Percentiles rank a stretch among this genome's conserved stretches.
These are phyloP conservation scores for Blumeria hordei DNA, from an alignment of 2,329 filamentous ascomycete species.

Conservation along the genomic window DNA sequence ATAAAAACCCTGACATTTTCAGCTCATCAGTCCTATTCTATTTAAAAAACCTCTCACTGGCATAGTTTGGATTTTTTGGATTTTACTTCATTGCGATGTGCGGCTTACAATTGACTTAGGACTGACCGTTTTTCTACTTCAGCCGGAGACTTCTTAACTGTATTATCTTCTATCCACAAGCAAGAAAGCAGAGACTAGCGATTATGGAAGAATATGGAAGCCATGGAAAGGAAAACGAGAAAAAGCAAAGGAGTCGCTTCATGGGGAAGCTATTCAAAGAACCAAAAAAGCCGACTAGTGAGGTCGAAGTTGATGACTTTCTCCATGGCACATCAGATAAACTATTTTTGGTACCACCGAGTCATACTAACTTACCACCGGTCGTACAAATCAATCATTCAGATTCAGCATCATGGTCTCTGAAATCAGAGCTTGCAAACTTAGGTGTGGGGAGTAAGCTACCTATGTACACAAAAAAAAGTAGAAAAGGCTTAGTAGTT, in stretches of 20 bases:
- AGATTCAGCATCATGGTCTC: constrained; percentile 25
- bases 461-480: constrained; percentile 18
- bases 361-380: constrained; percentile 6
- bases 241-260: constrained; percentile 20
- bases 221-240: constrained; percentile 11
- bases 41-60: not conserved
- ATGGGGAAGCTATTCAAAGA: constrained; percentile 27
- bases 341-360: constrained; percentile 26
- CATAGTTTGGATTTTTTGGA: not conserved
- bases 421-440: constrained; percentile 18
- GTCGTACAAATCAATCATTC: constrained; percentile 21
- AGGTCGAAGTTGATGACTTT: constrained; percentile 31
- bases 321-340: constrained; percentile 30
- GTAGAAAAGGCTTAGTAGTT: constrained; percentile 46
- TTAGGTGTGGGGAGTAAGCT: constrained; percentile 5
- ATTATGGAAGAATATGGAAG: constrained; percentile 9
- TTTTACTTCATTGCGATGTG: not conserved
- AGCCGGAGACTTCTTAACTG: not conserved
- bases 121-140: not conserved
- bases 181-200: not conserved
- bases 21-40: not conserved
- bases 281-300: constrained; percentile 16
- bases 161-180: not conserved
- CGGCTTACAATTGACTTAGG: not conserved
- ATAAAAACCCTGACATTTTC: not conserved